Percentiles rank a stretch among this genome's conserved stretches.
Evolutionary conservation across 768 basidiomycete species (phyloP).

Genomic region (Pisolithus sp.): DNA sequence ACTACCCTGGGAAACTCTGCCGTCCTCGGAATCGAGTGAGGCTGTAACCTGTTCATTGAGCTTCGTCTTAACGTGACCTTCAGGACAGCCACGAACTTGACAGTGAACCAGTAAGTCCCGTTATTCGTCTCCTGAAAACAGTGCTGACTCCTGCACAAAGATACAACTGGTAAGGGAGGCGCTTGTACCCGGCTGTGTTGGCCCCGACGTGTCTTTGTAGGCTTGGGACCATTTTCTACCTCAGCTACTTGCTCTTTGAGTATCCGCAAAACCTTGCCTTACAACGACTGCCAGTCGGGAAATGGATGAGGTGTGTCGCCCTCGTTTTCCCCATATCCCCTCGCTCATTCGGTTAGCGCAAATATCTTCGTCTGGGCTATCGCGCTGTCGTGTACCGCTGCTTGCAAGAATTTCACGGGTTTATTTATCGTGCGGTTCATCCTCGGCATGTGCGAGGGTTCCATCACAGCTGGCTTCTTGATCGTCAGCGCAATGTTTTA

Average conservation of each 20-base stretch:
- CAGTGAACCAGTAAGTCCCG: constrained; percentile 52
- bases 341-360: constrained; percentile 29
- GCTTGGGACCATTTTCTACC: constrained; percentile 72
- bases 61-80: background rate
- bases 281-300: constrained; percentile 69
- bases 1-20: constrained; percentile 61
- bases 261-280: constrained; percentile 70
- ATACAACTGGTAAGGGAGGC: constrained; percentile 51
- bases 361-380: constrained; percentile 67
- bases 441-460: constrained; percentile 67
- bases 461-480: constrained; percentile 70
- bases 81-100: constrained; percentile 55
- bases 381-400: constrained; percentile 55
- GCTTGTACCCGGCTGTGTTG: background rate
- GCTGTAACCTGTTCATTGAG: background rate
- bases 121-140: background rate
- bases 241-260: constrained; percentile 65
- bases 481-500: constrained; percentile 78
- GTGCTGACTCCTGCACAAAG: constrained; percentile 24
- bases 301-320: constrained; percentile 67
- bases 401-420: constrained; percentile 63
- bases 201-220: constrained; percentile 26
- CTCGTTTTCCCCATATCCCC: background rate
- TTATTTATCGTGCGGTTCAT: constrained; percentile 59
- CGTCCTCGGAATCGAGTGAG: constrained; percentile 64